These are phyloP conservation scores for Dothistroma pini DNA, from an alignment of 2,329 filamentous ascomycete genomes.

Conservation along the genomic window DNA sequence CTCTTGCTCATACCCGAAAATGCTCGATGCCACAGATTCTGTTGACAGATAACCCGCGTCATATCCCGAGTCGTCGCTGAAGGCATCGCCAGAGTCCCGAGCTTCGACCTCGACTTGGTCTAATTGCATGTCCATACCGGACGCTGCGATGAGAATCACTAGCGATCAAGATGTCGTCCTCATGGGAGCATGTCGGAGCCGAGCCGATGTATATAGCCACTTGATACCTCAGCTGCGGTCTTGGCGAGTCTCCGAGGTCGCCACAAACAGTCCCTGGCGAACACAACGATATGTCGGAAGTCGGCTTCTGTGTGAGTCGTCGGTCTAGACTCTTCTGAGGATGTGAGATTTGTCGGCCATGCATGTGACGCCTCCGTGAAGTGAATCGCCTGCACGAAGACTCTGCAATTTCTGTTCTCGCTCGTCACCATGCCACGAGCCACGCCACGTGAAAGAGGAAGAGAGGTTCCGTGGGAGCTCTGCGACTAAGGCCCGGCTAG, in stretches of 20 bases:
- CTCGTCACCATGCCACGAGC: too few relatives aligned
- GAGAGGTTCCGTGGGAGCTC: not conserved
- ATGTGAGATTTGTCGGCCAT: not conserved
- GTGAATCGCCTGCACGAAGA: too few relatives aligned
- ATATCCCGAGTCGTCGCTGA: slow-evolving; percentile 22
- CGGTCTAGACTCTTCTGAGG: not conserved
- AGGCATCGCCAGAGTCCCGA: slow-evolving; percentile 12
- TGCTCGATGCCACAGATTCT: slow-evolving; percentile 33
- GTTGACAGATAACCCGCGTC: slow-evolving; percentile 28
- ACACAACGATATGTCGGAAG: not conserved
- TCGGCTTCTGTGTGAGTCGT: not conserved
- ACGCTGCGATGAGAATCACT: not conserved
- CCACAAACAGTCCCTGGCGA: not conserved
- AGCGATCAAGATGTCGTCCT: not conserved
- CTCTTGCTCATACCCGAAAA: slow-evolving; percentile 23
- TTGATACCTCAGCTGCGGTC: not conserved
- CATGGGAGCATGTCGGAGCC: not conserved
- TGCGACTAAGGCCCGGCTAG: not conserved
- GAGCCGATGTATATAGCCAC: not conserved
- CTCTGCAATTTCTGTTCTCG: too few relatives aligned
- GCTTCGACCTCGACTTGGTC: slow-evolving; percentile 19
- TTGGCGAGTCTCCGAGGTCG: not conserved
- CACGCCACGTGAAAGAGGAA: not conserved
- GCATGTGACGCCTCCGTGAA: not conserved
- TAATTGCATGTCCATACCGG: slow-evolving; percentile 7